Conservation (phyloP, 2,329 filamentous ascomycete species). For the Trichoderma sp. region DNA sequence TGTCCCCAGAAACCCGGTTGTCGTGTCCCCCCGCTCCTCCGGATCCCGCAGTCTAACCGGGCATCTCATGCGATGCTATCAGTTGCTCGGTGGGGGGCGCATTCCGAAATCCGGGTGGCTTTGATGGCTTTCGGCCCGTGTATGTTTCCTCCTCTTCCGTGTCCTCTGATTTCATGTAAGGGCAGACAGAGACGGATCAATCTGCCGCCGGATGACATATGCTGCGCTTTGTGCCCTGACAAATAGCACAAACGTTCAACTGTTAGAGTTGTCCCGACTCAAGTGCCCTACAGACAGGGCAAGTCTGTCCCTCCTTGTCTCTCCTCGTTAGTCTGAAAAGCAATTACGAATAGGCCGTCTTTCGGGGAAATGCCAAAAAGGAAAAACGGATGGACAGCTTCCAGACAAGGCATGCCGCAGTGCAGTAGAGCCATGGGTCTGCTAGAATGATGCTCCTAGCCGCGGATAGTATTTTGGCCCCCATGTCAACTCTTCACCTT, state of each 20-base stretch:
- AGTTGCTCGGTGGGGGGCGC: background rate
- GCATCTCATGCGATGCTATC: background rate
- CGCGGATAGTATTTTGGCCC: background rate
- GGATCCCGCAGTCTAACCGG: background rate
- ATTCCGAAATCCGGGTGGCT: background rate
- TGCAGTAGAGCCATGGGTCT: background rate
- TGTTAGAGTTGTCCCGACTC: background rate
- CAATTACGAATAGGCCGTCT: background rate
- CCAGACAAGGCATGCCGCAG: background rate
- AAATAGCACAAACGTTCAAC: background rate
- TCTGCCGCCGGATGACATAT: background rate
- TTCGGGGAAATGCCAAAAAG: slow-evolving; percentile 14
- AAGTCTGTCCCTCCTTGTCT: background rate
- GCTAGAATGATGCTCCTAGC: background rate
- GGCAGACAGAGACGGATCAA: background rate
- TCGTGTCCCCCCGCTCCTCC: background rate
- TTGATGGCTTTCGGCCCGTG: background rate
- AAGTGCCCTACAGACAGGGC: background rate
- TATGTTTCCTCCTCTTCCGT: background rate
- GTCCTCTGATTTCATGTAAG: background rate
- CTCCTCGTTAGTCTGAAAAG: background rate
- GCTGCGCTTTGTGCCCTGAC: background rate
- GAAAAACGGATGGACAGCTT: background rate
- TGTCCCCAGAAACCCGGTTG: slow-evolving; percentile 15
- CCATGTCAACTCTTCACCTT: background rate